These are phyloP conservation scores for Paramyrothecium roridum DNA, from an alignment of 2,329 filamentous ascomycete genomes.

Conservation along the genomic window DNA sequence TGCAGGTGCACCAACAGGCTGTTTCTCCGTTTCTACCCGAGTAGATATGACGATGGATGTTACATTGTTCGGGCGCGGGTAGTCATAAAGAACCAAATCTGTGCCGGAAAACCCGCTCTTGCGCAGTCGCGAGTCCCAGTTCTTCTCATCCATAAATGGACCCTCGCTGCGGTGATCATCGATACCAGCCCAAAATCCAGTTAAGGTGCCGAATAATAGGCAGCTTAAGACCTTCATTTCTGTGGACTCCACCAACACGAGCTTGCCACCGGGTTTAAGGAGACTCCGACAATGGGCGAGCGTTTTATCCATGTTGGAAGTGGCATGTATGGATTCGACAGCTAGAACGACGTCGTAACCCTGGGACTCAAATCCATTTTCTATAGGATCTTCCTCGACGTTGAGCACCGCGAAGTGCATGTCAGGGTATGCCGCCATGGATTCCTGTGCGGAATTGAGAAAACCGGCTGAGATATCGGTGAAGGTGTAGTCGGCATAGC, in stretches of 20 bases:
- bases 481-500: slow-evolving; percentile 28
- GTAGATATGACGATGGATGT: background rate
- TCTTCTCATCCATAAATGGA: background rate
- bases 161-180: slow-evolving; percentile 5
- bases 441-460: slow-evolving; percentile 19
- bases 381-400: background rate
- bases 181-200: slow-evolving; percentile 30
- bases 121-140: slow-evolving; percentile 5
- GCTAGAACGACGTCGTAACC: slow-evolving; percentile 27
- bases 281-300: slow-evolving; percentile 5
- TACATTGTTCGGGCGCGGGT: background rate
- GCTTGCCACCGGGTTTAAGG: slow-evolving; percentile 18
- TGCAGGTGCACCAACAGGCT: no score
- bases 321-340: slow-evolving; percentile 16
- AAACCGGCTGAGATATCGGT: slow-evolving; percentile 36
- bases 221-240: background rate
- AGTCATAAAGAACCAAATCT: background rate
- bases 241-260: slow-evolving; percentile 17
- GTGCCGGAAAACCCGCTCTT: background rate
- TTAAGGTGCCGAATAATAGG: slow-evolving; percentile 19
- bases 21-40: no score
- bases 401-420: background rate
- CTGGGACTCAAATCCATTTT: background rate
- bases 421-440: slow-evolving; percentile 9
- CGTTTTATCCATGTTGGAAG: slow-evolving; percentile 13